These are phyloP conservation scores for Cadophora gregata DNA, from an alignment of 2,329 filamentous ascomycete species.

Conservation along the genomic window DNA sequence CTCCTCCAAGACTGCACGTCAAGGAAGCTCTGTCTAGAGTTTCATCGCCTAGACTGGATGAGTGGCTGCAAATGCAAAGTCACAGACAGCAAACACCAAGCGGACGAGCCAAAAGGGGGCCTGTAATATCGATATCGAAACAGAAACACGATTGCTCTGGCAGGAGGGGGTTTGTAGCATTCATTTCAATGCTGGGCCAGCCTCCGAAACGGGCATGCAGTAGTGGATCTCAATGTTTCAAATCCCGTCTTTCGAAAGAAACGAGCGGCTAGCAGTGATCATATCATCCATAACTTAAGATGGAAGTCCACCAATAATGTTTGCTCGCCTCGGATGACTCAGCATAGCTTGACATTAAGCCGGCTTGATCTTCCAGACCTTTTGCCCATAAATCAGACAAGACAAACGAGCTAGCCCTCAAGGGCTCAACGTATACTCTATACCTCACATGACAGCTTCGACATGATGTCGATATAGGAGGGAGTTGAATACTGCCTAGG, in stretches of 20 bases:
- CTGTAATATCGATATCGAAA: neutral
- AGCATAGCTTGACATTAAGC: neutral
- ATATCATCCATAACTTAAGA: no score
- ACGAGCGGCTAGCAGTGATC: neutral
- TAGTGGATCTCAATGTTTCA: conserved; percentile 12
- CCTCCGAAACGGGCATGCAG: neutral
- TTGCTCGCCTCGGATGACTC: neutral
- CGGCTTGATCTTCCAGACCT: neutral
- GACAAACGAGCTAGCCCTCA: no score
- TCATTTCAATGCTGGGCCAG: neutral
- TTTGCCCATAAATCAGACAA: neutral
- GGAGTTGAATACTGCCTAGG: neutral
- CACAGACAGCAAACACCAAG: neutral
- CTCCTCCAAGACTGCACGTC: neutral
- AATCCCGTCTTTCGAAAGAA: neutral
- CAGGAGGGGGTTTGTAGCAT: neutral
- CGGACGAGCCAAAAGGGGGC: neutral
- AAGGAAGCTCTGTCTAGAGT: neutral
- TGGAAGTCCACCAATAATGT: neutral
- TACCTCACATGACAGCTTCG: neutral
- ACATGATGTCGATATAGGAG: neutral
- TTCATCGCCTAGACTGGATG: conserved; percentile 9
- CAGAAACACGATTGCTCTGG: neutral
- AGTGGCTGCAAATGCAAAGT: conserved; percentile 18
- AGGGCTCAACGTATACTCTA: no score